phyloP scores from a whole-genome alignment of 805 yeast species.

The Wickerhamiella sergipiensis region DNA sequence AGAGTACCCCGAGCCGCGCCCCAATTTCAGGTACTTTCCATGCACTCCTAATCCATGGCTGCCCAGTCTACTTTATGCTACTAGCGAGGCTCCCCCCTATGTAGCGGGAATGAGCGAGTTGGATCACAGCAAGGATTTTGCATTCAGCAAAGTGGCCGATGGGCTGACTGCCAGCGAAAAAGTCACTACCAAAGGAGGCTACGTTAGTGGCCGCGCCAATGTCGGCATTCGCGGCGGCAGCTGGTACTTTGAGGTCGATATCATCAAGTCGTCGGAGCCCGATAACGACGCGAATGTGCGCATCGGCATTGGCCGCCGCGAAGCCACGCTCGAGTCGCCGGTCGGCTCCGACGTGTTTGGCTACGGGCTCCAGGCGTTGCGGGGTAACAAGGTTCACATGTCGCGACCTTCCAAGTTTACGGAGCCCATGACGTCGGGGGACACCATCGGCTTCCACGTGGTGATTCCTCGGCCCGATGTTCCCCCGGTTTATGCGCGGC shows the following conservation, averaged over 20 bases:
- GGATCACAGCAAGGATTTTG: not conserved
- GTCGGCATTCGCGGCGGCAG: slow-evolving; percentile 48
- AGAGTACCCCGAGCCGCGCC: not conserved
- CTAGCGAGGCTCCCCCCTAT: not conserved
- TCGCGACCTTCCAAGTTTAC: slow-evolving; percentile 51
- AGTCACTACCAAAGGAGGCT: slow-evolving; percentile 55
- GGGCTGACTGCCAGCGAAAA: slow-evolving; percentile 10
- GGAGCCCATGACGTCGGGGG: slow-evolving; percentile 58
- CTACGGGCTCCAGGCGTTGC: slow-evolving; percentile 72
- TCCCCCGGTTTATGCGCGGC: slow-evolving; percentile 11
- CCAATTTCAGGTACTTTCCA: not conserved
- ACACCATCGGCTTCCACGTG: slow-evolving; percentile 66
- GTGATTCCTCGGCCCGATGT: slow-evolving; percentile 40
- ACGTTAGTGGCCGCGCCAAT: slow-evolving; percentile 67
- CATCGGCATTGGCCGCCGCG: slow-evolving; percentile 71
- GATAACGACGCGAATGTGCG: slow-evolving; percentile 46
- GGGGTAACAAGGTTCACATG: slow-evolving; percentile 62
- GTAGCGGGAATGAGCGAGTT: not conserved
- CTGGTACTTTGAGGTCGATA: slow-evolving; percentile 66
- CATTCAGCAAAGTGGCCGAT: not conserved
- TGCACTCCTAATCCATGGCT: slow-evolving; percentile 1
- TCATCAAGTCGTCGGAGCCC: slow-evolving; percentile 29
- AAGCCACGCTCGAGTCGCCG: slow-evolving; percentile 85
- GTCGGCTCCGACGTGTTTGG: slow-evolving; percentile 93
- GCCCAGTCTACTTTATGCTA: slow-evolving; percentile 1